Evolutionary conservation across 192 early-diverging fungal species (phyloP).

Genomic region (Umbelopsis vinacea): DNA sequence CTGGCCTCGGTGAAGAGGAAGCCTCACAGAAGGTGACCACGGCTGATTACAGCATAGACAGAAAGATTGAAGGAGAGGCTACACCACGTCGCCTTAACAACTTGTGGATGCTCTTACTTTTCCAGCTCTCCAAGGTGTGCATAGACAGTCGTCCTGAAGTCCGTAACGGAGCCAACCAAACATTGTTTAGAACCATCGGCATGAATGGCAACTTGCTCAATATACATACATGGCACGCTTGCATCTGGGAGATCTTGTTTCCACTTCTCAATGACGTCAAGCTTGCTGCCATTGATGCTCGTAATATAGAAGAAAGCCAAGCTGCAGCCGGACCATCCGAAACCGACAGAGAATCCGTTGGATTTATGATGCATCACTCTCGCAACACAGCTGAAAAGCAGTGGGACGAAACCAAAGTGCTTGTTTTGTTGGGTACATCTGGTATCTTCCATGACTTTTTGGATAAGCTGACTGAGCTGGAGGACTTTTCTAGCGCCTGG

Average conservation of each 20-base stretch:
- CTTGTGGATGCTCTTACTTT: slow-evolving; percentile 91
- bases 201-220: slow-evolving; percentile 83
- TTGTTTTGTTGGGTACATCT: slow-evolving; percentile 72
- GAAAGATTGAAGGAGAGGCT: slow-evolving; percentile 43
- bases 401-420: slow-evolving; percentile 89
- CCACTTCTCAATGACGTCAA: slow-evolving; percentile 79
- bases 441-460: slow-evolving; percentile 73
- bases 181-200: slow-evolving; percentile 89
- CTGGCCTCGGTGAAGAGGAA: neutral
- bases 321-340: slow-evolving; percentile 32
- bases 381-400: slow-evolving; percentile 71
- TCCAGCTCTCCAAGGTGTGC: slow-evolving; percentile 80
- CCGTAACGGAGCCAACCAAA: slow-evolving; percentile 92
- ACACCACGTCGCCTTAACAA: slow-evolving; percentile 52
- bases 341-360: slow-evolving; percentile 40
- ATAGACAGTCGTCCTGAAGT: slow-evolving; percentile 90
- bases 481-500: slow-evolving; percentile 74
- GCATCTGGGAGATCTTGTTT: slow-evolving; percentile 85
- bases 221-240: slow-evolving; percentile 77
- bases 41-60: slow-evolving; percentile 39
- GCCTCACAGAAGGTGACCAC: slow-evolving; percentile 16
- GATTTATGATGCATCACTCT: slow-evolving; percentile 60
- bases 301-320: slow-evolving; percentile 30
- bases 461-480: slow-evolving; percentile 58
- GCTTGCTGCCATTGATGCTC: slow-evolving; percentile 47